Conservation (phyloP, 192 early-diverging fungal genomes). For the Umbelopsis sp. region DNA sequence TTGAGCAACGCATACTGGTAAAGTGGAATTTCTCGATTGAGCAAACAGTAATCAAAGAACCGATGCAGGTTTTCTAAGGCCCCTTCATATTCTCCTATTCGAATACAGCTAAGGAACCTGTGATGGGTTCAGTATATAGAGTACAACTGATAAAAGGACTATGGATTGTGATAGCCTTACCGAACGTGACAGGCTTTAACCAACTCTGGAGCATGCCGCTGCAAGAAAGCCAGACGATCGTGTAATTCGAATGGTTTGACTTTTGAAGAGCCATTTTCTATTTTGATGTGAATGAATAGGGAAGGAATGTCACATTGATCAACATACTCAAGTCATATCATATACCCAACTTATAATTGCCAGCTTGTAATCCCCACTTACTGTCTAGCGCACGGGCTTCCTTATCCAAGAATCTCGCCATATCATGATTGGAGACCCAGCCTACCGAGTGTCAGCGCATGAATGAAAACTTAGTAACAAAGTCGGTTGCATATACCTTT, state of each 20-base stretch:
- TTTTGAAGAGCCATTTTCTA: slow-evolving; percentile 21
- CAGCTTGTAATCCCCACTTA: neutral
- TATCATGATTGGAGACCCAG: slow-evolving; percentile 18
- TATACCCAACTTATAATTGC: neutral
- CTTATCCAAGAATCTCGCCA: slow-evolving; percentile 18
- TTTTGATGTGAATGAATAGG: too few relatives aligned
- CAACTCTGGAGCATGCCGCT: slow-evolving; percentile 37
- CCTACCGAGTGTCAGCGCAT: neutral
- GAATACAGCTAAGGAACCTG: slow-evolving; percentile 42
- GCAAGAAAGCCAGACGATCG: slow-evolving; percentile 34
- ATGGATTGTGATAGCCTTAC: slow-evolving; percentile 28
- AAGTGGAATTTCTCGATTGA: slow-evolving; percentile 25
- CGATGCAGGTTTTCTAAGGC: slow-evolving; percentile 41
- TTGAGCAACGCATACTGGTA: slow-evolving; percentile 50
- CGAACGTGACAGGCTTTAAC: slow-evolving; percentile 41
- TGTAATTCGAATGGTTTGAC: slow-evolving; percentile 33
- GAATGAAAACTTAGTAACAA: too few relatives aligned
- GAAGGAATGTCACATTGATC: too few relatives aligned
- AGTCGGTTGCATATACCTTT: too few relatives aligned
- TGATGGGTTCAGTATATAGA: neutral
- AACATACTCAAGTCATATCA: too few relatives aligned
- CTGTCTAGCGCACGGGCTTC: slow-evolving; percentile 22
- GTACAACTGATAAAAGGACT: neutral
- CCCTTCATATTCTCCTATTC: slow-evolving; percentile 40
- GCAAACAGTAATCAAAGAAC: slow-evolving; percentile 45